A percentile compares a stretch with the other conserved stretches of the same genome.
phyloP scores from a whole-genome alignment of 257 asterid genomes.

The Thymus quinquecostatus region DNA sequence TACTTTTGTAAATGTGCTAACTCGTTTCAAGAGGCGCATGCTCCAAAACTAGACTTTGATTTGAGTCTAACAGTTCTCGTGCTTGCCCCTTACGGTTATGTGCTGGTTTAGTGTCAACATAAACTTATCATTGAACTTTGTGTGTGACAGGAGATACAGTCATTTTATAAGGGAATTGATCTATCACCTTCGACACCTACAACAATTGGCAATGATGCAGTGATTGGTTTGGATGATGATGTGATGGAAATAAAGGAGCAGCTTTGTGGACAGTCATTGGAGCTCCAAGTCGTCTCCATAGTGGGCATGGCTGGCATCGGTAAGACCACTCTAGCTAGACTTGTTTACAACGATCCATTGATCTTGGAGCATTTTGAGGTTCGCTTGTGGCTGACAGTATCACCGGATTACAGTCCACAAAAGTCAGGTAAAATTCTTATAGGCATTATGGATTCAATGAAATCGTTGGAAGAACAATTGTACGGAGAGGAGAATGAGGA shows the following conservation, averaged over 20 bases:
- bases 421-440: too few relatives aligned
- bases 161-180: too few relatives aligned
- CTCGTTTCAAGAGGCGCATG: too few relatives aligned
- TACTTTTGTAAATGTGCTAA: too few relatives aligned
- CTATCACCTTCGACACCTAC: background rate
- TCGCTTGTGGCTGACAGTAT: background rate
- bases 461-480: background rate
- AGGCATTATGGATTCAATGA: background rate
- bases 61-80: too few relatives aligned
- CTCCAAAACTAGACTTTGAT: too few relatives aligned
- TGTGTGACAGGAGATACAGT: too few relatives aligned
- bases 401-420: background rate
- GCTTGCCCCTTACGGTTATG: too few relatives aligned
- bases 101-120: too few relatives aligned
- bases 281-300: background rate
- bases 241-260: background rate
- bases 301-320: background rate
- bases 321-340: background rate
- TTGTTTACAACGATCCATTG: background rate
- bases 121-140: too few relatives aligned
- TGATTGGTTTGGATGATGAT: background rate
- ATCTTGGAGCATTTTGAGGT: background rate
- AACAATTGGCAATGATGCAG: background rate
- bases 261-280: background rate
- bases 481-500: background rate